Percentiles rank a stretch among this genome's conserved stretches.
Evolutionary conservation across 805 yeast species (phyloP).

Genomic region (Myxozyma neotropica): DNA sequence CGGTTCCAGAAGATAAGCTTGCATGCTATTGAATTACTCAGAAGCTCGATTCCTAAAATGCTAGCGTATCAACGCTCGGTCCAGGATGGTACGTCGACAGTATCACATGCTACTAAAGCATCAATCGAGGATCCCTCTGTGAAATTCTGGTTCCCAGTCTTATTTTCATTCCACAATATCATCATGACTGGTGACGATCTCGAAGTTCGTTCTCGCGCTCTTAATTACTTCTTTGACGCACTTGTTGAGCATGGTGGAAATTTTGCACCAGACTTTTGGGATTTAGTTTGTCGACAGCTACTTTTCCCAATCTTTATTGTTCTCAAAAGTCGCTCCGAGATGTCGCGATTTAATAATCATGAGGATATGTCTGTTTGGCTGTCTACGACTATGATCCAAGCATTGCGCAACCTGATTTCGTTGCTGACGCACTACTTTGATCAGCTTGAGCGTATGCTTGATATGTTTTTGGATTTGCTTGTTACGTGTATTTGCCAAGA

Average conservation of each 20-base stretch:
- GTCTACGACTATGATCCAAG: slow-evolving; percentile 94
- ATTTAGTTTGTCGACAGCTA: slow-evolving; percentile 69
- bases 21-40: slow-evolving; percentile 75
- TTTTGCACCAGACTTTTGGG: slow-evolving; percentile 81
- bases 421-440: slow-evolving; percentile 82
- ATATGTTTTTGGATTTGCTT: slow-evolving; percentile 74
- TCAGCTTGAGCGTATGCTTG: slow-evolving; percentile 70
- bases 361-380: slow-evolving; percentile 95
- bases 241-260: slow-evolving; percentile 76
- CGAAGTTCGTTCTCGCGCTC: slow-evolving; percentile 88
- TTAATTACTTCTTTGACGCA: slow-evolving; percentile 79
- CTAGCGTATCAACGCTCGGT: slow-evolving; percentile 45
- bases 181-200: slow-evolving; percentile 92
- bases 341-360: slow-evolving; percentile 63
- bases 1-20: slow-evolving; percentile 78
- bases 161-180: slow-evolving; percentile 81
- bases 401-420: slow-evolving; percentile 82
- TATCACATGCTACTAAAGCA: slow-evolving; percentile 24
- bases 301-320: slow-evolving; percentile 89
- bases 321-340: slow-evolving; percentile 72
- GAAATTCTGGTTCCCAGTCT: slow-evolving; percentile 80
- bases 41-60: slow-evolving; percentile 60
- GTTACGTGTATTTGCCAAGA: slow-evolving; percentile 93
- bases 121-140: slow-evolving; percentile 39
- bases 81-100: slow-evolving; percentile 20